A percentile compares a stretch with the other conserved stretches of the same genome.
Conservation (phyloP, 2,329 filamentous ascomycete genomes). For the Trichoderma citrinoviride region DNA sequence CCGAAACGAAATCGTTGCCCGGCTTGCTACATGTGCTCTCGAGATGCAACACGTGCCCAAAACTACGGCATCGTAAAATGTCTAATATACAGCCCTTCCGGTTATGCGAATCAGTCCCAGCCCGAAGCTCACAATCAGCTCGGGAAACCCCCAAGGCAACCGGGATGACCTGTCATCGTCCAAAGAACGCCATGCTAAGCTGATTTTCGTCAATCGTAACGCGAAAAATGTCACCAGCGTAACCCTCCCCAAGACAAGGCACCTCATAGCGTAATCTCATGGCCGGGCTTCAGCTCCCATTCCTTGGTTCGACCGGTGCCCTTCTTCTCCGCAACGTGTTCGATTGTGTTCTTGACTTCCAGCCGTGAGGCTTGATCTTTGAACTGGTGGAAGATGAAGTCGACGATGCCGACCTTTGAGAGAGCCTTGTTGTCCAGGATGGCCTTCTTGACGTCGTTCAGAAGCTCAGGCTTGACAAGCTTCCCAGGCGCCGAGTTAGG, state of each 20-base stretch:
- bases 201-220: constrained; percentile 21
- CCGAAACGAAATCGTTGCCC: not conserved
- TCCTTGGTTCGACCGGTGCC: constrained; percentile 39
- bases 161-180: constrained; percentile 3
- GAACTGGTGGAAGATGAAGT: constrained; percentile 41
- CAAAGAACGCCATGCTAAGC: constrained; percentile 21
- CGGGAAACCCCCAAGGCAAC: not conserved
- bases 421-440: constrained; percentile 42
- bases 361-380: constrained; percentile 37
- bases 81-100: not conserved
- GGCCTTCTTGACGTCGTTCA: constrained; percentile 43
- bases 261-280: constrained; percentile 35
- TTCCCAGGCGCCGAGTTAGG: constrained; percentile 28
- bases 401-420: constrained; percentile 43
- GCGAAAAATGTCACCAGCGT: constrained; percentile 1
- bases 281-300: constrained; percentile 42
- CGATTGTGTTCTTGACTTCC: constrained; percentile 44
- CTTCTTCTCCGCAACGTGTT: constrained; percentile 41
- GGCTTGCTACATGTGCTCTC: not conserved
- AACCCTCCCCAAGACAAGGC: not conserved
- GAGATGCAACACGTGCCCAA: constrained; percentile 5
- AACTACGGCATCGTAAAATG: not conserved
- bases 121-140: not conserved
- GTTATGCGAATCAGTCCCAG: constrained; percentile 1
- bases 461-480: constrained; percentile 39